Conservation (phyloP, 2,329 filamentous ascomycete species). For the Colletotrichum brevisporum region DNA sequence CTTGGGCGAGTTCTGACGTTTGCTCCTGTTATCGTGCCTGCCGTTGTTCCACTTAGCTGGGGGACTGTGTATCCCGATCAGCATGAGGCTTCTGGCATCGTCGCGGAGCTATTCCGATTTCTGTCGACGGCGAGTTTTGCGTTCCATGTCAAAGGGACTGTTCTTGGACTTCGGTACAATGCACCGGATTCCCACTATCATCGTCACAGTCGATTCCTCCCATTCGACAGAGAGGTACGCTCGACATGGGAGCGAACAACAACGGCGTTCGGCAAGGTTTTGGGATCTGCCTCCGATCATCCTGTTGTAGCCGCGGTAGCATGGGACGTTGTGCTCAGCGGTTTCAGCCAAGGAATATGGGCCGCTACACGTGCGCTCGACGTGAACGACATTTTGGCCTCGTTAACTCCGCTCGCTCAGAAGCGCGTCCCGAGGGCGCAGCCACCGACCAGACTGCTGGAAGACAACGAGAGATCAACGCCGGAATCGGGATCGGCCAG, state of each 20-base stretch:
- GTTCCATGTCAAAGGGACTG: slow-evolving; percentile 61
- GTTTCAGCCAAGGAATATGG: slow-evolving; percentile 69
- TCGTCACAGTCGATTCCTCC: slow-evolving; percentile 61
- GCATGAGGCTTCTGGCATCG: slow-evolving; percentile 56
- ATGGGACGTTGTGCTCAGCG: slow-evolving; percentile 71
- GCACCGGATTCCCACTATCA: slow-evolving; percentile 63
- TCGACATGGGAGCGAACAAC: slow-evolving; percentile 61
- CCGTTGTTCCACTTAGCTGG: slow-evolving; percentile 63
- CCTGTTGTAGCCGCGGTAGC: slow-evolving; percentile 70
- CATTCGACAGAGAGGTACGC: slow-evolving; percentile 61
- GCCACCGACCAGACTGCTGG: slow-evolving; percentile 25
- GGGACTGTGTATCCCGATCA: slow-evolving; percentile 59
- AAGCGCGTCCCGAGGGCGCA: slow-evolving; percentile 16
- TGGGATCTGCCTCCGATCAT: slow-evolving; percentile 67
- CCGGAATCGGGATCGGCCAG: slow-evolving; percentile 27
- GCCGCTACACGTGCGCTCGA: slow-evolving; percentile 67
- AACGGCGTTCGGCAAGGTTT: slow-evolving; percentile 60
- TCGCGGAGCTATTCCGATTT: slow-evolving; percentile 62
- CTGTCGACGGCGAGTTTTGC: slow-evolving; percentile 59
- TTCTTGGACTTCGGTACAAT: slow-evolving; percentile 60
- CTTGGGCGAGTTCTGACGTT: slow-evolving; percentile 57
- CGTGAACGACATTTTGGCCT: slow-evolving; percentile 62
- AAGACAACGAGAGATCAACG: slow-evolving; percentile 12
- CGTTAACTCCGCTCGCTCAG: slow-evolving; percentile 51
- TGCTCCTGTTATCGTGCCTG: slow-evolving; percentile 60